Percentiles rank a stretch among this genome's conserved stretches.
These are phyloP conservation scores for Exophiala sp. DNA, from an alignment of 2,329 filamentous ascomycete species.

Conservation along the genomic window DNA sequence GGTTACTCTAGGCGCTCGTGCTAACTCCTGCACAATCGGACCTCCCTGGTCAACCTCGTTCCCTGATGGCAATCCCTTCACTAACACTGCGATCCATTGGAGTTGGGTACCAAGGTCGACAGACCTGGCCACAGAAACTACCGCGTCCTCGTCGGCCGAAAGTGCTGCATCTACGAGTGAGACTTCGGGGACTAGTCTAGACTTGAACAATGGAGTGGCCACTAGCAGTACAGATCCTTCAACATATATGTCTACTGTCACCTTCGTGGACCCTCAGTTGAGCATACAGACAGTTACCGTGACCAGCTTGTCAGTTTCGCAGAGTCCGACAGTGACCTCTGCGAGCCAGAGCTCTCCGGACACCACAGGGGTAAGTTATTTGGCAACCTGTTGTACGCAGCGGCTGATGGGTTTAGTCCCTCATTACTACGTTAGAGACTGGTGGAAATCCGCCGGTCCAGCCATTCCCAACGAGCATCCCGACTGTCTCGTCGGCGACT, in stretches of 20 bases:
- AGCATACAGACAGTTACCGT: constrained; percentile 23
- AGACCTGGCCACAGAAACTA: not conserved
- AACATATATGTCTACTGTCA: constrained; percentile 18
- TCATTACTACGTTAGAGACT: constrained; percentile 25
- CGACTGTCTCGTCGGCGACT: constrained; percentile 23
- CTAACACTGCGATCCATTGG: not conserved
- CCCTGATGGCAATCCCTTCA: constrained; percentile 6
- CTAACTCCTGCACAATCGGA: constrained; percentile 1
- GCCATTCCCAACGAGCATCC: constrained; percentile 26
- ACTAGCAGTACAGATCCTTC: constrained; percentile 1
- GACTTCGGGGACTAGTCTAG: not conserved
- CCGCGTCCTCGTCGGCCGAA: not conserved
- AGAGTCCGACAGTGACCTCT: constrained; percentile 24
- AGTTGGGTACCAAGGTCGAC: not conserved
- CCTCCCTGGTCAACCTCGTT: constrained; percentile 3
- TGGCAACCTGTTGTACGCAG: constrained; percentile 1
- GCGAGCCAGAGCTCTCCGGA: constrained; percentile 23
- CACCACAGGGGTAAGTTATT: constrained; percentile 24
- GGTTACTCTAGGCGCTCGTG: constrained; percentile 3
- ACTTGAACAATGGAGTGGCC: not conserved
- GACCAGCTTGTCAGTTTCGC: constrained; percentile 18
- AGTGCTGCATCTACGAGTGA: not conserved
- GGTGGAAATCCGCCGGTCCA: constrained; percentile 25
- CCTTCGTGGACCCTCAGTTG: constrained; percentile 22
- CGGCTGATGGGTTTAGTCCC: constrained; percentile 13